These are phyloP conservation scores for Carex scoparia DNA, from an alignment of 176 grass and related monocot species.

Conservation along the genomic window DNA sequence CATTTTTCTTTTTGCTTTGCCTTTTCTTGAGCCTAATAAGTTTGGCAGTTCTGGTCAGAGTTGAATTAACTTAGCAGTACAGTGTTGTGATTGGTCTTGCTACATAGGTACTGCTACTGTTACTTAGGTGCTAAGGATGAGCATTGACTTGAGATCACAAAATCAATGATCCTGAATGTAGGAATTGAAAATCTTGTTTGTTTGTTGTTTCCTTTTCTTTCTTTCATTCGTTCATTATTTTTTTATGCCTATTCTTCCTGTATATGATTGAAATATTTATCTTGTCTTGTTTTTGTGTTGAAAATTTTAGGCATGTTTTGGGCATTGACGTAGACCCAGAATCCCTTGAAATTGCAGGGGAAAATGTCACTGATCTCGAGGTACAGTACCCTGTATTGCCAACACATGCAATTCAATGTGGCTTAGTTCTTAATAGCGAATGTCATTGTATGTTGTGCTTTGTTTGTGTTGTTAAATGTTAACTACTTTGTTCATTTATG, in stretches of 20 bases:
- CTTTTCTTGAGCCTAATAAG: neutral
- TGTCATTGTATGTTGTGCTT: neutral
- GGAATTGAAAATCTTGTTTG: neutral
- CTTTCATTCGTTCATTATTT: neutral
- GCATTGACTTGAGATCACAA: neutral
- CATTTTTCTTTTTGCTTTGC: neutral
- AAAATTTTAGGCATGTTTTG: constrained; percentile 59
- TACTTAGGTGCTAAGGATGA: neutral
- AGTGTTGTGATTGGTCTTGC: neutral
- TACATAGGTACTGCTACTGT: neutral
- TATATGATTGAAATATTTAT: neutral
- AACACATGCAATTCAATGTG: neutral
- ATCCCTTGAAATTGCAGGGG: constrained; percentile 77
- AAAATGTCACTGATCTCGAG: constrained; percentile 72
- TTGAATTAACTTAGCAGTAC: neutral
- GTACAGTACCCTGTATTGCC: constrained; percentile 16
- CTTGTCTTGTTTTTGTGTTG: neutral
- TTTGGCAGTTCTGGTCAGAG: neutral
- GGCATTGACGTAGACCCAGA: constrained; percentile 73
- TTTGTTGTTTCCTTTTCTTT: neutral
- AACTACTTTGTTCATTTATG: neutral
- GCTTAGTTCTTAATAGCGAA: neutral
- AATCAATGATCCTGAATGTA: neutral
- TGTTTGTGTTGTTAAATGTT: neutral
- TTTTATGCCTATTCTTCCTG: neutral